Evolutionary conservation across 345 rosid species (phyloP).

Genomic region (Crucihimalaya himalaica): DNA sequence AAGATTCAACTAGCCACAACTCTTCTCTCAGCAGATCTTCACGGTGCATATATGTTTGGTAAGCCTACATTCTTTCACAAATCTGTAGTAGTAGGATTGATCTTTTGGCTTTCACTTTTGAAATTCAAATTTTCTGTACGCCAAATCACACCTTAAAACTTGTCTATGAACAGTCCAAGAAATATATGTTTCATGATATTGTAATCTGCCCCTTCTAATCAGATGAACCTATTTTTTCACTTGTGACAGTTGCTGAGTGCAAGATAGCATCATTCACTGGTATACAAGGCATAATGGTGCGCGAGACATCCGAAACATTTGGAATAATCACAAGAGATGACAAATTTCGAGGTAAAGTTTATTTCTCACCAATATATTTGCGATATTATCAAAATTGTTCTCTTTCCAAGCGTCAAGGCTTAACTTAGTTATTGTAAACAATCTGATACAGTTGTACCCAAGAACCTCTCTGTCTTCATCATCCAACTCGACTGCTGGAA

Average conservation of each 20-base stretch:
- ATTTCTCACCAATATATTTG: background rate
- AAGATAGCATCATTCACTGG: constrained; percentile 63
- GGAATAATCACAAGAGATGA: constrained; percentile 70
- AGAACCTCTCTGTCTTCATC: constrained; percentile 66
- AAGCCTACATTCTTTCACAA: constrained; percentile 5
- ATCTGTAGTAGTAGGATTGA: background rate
- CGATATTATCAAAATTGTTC: background rate
- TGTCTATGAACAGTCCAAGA: background rate
- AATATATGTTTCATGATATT: background rate
- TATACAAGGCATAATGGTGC: constrained; percentile 75
- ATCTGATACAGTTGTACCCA: constrained; percentile 70
- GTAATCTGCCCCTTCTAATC: background rate
- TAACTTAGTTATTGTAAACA: background rate
- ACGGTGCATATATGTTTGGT: constrained; percentile 73
- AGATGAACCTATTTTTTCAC: background rate
- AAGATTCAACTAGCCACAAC: constrained; percentile 52
- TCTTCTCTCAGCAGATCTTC: constrained; percentile 65
- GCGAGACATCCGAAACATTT: constrained; percentile 92
- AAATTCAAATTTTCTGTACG: background rate
- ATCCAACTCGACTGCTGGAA: constrained; percentile 84
- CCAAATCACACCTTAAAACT: background rate
- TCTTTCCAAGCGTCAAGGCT: background rate
- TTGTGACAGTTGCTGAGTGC: constrained; percentile 71
- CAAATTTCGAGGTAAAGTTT: constrained; percentile 55
- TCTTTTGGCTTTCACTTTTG: constrained; percentile 10